Percentiles rank a stretch among this genome's conserved stretches.
Conservation (phyloP, 345 rosid species). For the Linum usitatissimum region DNA sequence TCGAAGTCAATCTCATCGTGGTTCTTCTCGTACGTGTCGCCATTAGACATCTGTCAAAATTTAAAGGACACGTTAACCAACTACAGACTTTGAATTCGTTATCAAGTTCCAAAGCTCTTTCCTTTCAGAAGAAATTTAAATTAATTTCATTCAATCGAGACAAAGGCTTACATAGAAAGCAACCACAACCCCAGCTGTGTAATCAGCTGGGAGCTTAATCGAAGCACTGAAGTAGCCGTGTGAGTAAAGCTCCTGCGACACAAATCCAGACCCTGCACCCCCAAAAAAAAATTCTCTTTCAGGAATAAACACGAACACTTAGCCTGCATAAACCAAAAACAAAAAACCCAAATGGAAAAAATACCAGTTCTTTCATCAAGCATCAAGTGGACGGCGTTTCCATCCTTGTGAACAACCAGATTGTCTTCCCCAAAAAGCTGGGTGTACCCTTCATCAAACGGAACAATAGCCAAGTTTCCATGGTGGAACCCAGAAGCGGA, state of each 20-base stretch:
- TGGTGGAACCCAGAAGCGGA: conserved; percentile 44
- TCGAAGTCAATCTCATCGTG: conserved; percentile 98
- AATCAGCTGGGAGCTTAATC: conserved; percentile 87
- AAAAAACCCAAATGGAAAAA: neutral
- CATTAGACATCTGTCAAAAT: conserved; percentile 74
- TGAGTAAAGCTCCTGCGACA: conserved; percentile 79
- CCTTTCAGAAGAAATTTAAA: neutral
- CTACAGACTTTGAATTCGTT: neutral
- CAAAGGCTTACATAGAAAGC: conserved; percentile 80
- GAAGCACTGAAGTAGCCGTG: conserved; percentile 95
- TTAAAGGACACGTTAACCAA: neutral
- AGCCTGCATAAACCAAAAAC: neutral
- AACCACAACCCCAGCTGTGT: conserved; percentile 96
- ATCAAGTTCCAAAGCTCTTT: neutral
- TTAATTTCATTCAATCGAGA: neutral
- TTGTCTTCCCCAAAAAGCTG: conserved; percentile 88
- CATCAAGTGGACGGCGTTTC: conserved; percentile 66
- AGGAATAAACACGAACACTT: neutral
- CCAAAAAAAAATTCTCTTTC: neutral
- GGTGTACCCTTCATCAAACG: conserved; percentile 85
- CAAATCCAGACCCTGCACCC: conserved; percentile 92
- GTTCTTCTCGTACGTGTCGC: conserved; percentile 81
- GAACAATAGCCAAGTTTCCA: conserved; percentile 35
- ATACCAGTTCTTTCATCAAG: conserved; percentile 86
- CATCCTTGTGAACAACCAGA: conserved; percentile 60